Evolutionary conservation across 352 stramenopile species (phyloP).

Genomic region (Phytophthora pini): DNA sequence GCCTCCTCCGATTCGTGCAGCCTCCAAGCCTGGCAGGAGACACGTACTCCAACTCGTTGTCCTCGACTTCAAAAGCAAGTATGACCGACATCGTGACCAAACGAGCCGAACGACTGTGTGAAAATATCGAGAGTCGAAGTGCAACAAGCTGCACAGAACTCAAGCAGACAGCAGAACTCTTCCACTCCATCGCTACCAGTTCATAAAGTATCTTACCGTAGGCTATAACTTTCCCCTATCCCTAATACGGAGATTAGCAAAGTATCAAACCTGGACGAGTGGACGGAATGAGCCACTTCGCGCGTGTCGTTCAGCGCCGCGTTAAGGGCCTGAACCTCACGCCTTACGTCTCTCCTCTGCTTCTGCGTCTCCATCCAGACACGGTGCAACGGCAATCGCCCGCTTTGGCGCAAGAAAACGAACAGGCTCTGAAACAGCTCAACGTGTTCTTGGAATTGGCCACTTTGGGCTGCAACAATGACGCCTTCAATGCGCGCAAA

Average conservation of each 20-base stretch:
- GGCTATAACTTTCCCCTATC: conserved; percentile 17
- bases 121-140: conserved; percentile 15
- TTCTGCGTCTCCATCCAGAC: conserved; percentile 77
- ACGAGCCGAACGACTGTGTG: conserved; percentile 27
- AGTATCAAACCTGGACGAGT: conserved; percentile 17
- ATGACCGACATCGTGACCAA: conserved; percentile 24
- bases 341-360: conserved; percentile 66
- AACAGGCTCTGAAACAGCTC: conserved; percentile 80
- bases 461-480: conserved; percentile 70
- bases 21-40: conserved; percentile 29
- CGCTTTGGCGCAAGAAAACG: conserved; percentile 57
- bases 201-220: not conserved
- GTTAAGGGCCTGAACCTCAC: conserved; percentile 62
- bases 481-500: conserved; percentile 60
- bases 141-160: conserved; percentile 6
- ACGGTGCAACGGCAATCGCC: conserved; percentile 58
- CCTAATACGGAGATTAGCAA: conserved; percentile 9
- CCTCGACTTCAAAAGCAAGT: conserved; percentile 14
- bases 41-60: conserved; percentile 5
- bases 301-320: conserved; percentile 24
- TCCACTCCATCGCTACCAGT: conserved; percentile 6
- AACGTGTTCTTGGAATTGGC: conserved; percentile 81
- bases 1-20: conserved; percentile 60
- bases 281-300: conserved; percentile 9
- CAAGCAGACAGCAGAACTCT: conserved; percentile 13